Base-by-base conservation (phyloP, 805 yeast species). In the Saccharomycopsis capsularis region DNA sequence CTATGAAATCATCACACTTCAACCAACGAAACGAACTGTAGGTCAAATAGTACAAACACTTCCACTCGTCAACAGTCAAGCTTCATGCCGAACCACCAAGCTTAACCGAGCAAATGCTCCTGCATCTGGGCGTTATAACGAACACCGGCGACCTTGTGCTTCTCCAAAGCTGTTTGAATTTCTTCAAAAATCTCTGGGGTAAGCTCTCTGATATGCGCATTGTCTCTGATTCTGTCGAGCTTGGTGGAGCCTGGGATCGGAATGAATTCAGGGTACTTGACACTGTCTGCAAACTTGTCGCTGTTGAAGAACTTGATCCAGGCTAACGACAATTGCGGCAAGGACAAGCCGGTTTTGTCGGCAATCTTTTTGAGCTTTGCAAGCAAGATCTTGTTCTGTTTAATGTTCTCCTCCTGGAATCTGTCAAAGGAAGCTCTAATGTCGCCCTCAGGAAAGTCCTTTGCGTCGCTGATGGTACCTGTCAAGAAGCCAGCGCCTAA, bases 161-260 rank as follows among this genome's bases (percentile, higher is more conserved):
- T 56, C 18, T 67, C 59, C 38, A 81, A 59, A 47, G 76, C 67
- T 2, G 63, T 60, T 46, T 76, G 73, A 52, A 86, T 69, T 48
- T 74, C 75, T 0, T 65, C 63, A 55, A 83, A 73, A 49, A 84
- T 88, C 0, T 61, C 75, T n/a, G 75, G 79, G 2, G 79, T 61
- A 47, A 88, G 66, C 9, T 64, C 63, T 42, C 75, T 56, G 43
- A 62, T 63, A 21, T 69, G 65, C 55, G 76, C 68, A 65, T 87
- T 89, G 60, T 78, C 84, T 42, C 71, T 69, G 16, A 83, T 78
- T 62, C 86, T 80, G 9, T 63, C 68, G 3, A 67, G 62, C 35
- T 81, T 75, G 4, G 88, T 74, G 2, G 86, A 81, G 46, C 90
- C 82, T 19, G 96, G 96, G 61, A 89, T 84, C 30, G 96, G 95